phyloP scores from a whole-genome alignment of 768 basidiomycete genomes.

The Amanita inopinata region DNA sequence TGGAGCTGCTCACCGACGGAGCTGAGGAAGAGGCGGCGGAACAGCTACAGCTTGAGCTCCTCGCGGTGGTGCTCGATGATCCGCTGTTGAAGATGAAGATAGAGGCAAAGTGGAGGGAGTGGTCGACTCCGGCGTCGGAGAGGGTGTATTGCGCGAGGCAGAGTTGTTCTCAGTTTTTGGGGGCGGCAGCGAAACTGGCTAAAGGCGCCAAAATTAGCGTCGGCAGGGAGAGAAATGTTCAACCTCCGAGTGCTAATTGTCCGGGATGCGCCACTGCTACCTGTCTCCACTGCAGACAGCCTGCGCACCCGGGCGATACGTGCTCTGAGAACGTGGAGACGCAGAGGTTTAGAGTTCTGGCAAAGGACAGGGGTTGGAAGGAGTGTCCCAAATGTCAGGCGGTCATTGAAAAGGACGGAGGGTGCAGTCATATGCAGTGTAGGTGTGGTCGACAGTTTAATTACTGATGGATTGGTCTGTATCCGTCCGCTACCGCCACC shows the following conservation, averaged over 20 bases:
- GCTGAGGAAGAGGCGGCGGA: not conserved
- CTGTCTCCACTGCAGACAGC: conserved; percentile 1
- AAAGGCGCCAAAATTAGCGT: not conserved
- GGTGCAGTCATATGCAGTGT: conserved; percentile 7
- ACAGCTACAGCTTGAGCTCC: not conserved
- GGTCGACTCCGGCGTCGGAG: not conserved
- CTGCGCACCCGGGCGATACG: conserved; percentile 1
- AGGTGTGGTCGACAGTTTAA: conserved; percentile 3
- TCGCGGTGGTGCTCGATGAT: conserved; percentile 1
- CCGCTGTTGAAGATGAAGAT: not conserved
- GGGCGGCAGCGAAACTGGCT: not conserved
- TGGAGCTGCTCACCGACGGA: conserved; percentile 2
- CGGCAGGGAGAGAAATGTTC: not conserved
- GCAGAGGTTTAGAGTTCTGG: conserved; percentile 1
- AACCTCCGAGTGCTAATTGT: conserved; percentile 17
- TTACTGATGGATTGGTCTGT: conserved; percentile 1
- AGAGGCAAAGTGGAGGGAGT: conserved; percentile 4
- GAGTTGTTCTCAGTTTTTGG: conserved; percentile 20
- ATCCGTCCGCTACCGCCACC: no score
- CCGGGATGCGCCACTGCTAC: conserved; percentile 15
- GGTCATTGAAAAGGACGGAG: conserved; percentile 9
- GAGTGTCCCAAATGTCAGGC: conserved; percentile 5
- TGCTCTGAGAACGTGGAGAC: not conserved
- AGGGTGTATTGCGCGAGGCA: conserved; percentile 17
- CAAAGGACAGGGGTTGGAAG: not conserved